Evolutionary conservation across 2,329 filamentous ascomycete species (phyloP).

Genomic region (Pseudonectria foliicola): DNA sequence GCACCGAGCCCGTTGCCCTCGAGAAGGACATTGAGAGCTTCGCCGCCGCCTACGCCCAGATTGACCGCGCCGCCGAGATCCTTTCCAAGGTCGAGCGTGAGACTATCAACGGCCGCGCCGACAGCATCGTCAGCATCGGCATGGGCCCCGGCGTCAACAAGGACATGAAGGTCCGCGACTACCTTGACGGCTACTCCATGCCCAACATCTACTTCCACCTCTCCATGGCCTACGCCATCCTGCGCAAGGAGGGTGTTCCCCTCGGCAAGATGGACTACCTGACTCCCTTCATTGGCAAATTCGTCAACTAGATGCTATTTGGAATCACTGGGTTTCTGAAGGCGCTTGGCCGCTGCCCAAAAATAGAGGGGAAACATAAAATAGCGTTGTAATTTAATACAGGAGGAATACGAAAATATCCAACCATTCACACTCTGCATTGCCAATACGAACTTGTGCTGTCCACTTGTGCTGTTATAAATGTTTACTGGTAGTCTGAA

Average conservation of each 20-base stretch:
- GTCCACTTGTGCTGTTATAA: no score
- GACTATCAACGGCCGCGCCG: constrained; percentile 25
- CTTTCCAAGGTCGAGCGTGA: constrained; percentile 28
- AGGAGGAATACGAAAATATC: no score
- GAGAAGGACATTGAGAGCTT: constrained; percentile 26
- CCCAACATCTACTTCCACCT: constrained; percentile 62
- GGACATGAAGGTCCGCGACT: constrained; percentile 28
- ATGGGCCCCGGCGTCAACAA: constrained; percentile 24
- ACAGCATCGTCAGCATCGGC: constrained; percentile 21
- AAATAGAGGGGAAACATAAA: background rate
- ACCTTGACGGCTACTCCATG: constrained; percentile 40
- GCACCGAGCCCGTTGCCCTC: constrained; percentile 19
- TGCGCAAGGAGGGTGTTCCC: constrained; percentile 53
- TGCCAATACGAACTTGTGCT: no score
- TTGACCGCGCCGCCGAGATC: constrained; percentile 23
- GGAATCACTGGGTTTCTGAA: no score
- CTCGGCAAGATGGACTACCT: constrained; percentile 56
- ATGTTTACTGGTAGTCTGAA: no score
- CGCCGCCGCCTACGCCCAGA: constrained; percentile 27
- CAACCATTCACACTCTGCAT: no score
- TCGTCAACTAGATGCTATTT: constrained; percentile 9
- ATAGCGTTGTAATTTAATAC: no score
- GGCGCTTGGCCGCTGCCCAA: background rate
- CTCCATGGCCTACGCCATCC: constrained; percentile 50
- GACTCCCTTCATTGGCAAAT: constrained; percentile 23